Conservation (phyloP, 2,329 filamentous ascomycete genomes). For the Tolypocladium ophioglossoides region DNA sequence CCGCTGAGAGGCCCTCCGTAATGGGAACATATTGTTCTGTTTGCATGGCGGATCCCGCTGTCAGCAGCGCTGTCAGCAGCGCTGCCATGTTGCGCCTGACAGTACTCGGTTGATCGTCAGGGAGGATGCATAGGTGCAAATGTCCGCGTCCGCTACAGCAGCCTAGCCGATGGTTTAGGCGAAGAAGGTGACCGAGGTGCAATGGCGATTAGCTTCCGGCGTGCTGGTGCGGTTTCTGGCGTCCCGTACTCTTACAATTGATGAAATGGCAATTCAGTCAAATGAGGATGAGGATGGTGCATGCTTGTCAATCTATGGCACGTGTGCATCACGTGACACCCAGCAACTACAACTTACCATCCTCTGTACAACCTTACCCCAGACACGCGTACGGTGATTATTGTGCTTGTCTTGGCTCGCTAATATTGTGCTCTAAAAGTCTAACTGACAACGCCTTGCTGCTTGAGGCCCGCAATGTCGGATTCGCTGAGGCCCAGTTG, state of each 20-base stretch:
- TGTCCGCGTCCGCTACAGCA: neutral
- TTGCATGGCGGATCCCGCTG: neutral
- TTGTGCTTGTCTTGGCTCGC: neutral
- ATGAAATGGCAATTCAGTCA: neutral
- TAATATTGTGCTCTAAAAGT: neutral
- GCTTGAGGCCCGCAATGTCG: slow-evolving; percentile 52
- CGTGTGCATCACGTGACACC: neutral
- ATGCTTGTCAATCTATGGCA: neutral
- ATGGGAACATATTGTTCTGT: too few species aligned
- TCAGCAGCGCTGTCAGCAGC: neutral
- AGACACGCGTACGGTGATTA: neutral
- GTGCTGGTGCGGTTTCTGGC: neutral
- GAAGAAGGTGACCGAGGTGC: neutral
- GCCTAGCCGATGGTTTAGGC: neutral
- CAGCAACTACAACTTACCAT: too few species aligned
- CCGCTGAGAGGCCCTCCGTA: neutral
- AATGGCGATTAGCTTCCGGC: neutral
- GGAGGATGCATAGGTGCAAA: neutral
- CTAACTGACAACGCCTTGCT: slow-evolving; percentile 54
- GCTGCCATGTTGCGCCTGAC: neutral
- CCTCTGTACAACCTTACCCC: neutral
- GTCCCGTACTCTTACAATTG: neutral
- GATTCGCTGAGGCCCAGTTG: slow-evolving; percentile 48
- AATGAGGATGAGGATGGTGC: neutral
- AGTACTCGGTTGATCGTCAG: neutral